Evolutionary conservation across 192 early-diverging fungal species (phyloP), one percentile per base, ranked within the genome.

Genomic region (Podila epicladia): DNA sequence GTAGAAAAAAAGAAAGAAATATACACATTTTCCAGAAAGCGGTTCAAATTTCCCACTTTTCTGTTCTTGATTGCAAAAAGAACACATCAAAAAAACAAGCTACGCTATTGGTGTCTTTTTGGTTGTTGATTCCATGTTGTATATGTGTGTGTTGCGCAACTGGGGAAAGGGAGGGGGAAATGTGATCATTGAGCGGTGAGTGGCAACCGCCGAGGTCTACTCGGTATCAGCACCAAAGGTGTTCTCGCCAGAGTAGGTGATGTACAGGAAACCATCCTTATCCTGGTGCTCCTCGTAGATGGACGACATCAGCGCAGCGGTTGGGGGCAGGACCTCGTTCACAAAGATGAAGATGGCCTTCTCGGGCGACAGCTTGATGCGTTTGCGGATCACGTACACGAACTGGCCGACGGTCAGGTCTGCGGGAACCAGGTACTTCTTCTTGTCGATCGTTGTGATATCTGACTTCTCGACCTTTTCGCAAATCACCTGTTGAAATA

Each of bases 331-430:
- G 41, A 97, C 91, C 58, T 94, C 93, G 87, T 98, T 97, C 69
- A 99, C 98, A 90, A 99, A 99, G 75, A 99, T 97, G 84, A 98
- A 98, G 82, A 99, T 98, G 62, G 98, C 98, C 89, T 98, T 96
- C 69, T 98, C 97, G 15, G 96, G 95, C 79, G 92, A 94, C 51
- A 98, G 88, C 92, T 96, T 96, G 88, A 98, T 98, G 66, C 97
- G 91, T 85, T 98, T 98, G 64, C 97, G 91, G 77, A 96, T 96
- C 45, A 96, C 96, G 73, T 97, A 99, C 69, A 98, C 97, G 74
- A 98, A 98, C 85, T 99, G 97, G 33, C 96, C 97, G 24, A 99
- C 96, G 6, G 97, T 99, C 60, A 99, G 85, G 71, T 98, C 97
- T 65, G 94, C 90, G 9, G 98, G 98, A 5, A 99, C 98, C 64